Evolutionary conservation across 1,284 basidiomycete species (phyloP).

Genomic region (Retiboletus flavoniger): DNA sequence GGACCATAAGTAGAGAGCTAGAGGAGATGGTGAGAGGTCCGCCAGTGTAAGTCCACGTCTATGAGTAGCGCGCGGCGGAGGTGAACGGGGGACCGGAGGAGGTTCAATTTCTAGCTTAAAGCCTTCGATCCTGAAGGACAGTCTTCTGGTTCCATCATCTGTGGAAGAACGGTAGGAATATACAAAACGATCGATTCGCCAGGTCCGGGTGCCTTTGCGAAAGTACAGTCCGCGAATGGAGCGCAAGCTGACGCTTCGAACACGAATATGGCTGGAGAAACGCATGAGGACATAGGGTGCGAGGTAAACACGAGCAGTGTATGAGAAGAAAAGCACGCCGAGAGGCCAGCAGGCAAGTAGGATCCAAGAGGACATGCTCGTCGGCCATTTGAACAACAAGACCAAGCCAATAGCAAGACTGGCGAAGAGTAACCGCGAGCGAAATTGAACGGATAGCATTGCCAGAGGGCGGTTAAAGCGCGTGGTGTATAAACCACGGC

Average conservation of each 20-base stretch:
- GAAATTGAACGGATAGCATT: slow-evolving; percentile 13
- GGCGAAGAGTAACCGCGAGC: slow-evolving; percentile 13
- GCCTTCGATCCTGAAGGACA: slow-evolving; percentile 61
- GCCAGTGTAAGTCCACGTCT: slow-evolving; percentile 48
- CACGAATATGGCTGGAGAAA: slow-evolving; percentile 59
- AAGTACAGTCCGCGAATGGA: slow-evolving; percentile 75
- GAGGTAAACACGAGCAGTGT: slow-evolving; percentile 62
- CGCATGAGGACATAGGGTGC: slow-evolving; percentile 59
- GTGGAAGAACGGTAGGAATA: slow-evolving; percentile 52
- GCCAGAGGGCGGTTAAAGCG: not conserved
- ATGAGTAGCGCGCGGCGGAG: slow-evolving; percentile 32
- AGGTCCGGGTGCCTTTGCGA: slow-evolving; percentile 49
- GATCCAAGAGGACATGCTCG: slow-evolving; percentile 29
- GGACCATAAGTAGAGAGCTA: slow-evolving; percentile 51
- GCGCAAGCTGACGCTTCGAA: slow-evolving; percentile 69
- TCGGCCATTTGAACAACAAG: slow-evolving; percentile 27
- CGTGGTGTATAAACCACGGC: slow-evolving; percentile 1
- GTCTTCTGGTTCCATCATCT: slow-evolving; percentile 46
- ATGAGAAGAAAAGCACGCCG: slow-evolving; percentile 49
- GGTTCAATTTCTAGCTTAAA: slow-evolving; percentile 52
- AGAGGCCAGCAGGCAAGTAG: slow-evolving; percentile 31
- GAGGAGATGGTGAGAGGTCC: slow-evolving; percentile 54
- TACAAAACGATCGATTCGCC: slow-evolving; percentile 65
- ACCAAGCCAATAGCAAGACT: slow-evolving; percentile 14
- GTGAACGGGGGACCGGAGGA: slow-evolving; percentile 16